A percentile compares a stretch with the other conserved stretches of the same genome.
These are phyloP conservation scores for Phytophthora idaei DNA, from an alignment of 352 stramenopile genomes.

Conservation along the genomic window DNA sequence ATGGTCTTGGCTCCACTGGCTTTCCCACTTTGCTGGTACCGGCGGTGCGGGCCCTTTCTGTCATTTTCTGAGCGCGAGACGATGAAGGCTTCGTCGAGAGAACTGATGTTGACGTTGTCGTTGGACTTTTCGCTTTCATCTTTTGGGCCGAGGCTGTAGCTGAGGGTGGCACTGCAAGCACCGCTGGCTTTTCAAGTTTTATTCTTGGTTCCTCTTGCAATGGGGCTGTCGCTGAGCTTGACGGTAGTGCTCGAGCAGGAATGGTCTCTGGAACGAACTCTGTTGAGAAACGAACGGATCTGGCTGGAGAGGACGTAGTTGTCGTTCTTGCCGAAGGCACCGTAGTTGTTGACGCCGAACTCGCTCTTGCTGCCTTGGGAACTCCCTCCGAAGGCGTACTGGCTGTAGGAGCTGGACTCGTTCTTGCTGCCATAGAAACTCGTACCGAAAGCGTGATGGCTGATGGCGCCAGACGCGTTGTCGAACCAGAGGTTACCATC, in stretches of 20 bases:
- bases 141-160: neutral
- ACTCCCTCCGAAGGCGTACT: neutral
- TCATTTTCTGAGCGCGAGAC: neutral
- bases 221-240: neutral
- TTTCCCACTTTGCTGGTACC: neutral
- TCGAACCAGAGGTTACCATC: neutral
- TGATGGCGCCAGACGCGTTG: neutral
- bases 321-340: neutral
- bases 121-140: neutral
- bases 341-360: neutral
- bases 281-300: neutral
- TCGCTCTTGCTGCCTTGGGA: neutral
- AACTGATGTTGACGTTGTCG: neutral
- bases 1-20: neutral
- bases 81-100: neutral
- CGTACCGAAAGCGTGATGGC: neutral
- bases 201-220: neutral
- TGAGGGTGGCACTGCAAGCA: neutral
- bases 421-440: neutral
- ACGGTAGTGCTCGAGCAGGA: neutral
- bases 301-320: constrained; percentile 2
- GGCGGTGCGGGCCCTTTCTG: neutral
- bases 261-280: neutral
- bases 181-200: constrained; percentile 1
- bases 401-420: neutral